phyloP scores from a whole-genome alignment of 805 yeast species.

The Yamadazyma phyllophila region DNA sequence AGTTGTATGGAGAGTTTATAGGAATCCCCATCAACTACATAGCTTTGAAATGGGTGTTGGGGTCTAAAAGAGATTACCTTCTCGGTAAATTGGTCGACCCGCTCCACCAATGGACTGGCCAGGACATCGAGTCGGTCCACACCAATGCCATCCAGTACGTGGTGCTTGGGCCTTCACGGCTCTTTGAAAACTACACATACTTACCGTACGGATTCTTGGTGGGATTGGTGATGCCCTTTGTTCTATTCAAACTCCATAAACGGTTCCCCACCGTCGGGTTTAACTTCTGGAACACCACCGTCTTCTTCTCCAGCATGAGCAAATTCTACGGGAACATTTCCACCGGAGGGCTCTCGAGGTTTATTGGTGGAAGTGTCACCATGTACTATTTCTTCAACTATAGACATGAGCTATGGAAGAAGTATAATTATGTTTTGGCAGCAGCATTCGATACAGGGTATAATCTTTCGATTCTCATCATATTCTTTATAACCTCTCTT shows the following conservation, averaged over 20 bases:
- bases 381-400: constrained; percentile 45
- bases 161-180: constrained; percentile 46
- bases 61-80: constrained; percentile 36
- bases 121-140: constrained; percentile 37
- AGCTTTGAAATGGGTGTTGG: constrained; percentile 47
- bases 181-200: constrained; percentile 41
- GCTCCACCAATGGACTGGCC: constrained; percentile 53
- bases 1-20: constrained; percentile 49
- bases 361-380: constrained; percentile 47
- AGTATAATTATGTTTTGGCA: constrained; percentile 47
- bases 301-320: constrained; percentile 47
- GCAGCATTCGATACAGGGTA: constrained; percentile 54
- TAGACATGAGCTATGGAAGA: constrained; percentile 38
- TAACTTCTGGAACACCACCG: constrained; percentile 46
- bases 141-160: constrained; percentile 53
- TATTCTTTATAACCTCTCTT: constrained; percentile 35
- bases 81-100: constrained; percentile 39
- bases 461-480: constrained; percentile 39
- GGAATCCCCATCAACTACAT: constrained; percentile 54
- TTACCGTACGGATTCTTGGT: constrained; percentile 45
- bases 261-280: constrained; percentile 27
- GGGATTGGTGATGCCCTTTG: constrained; percentile 39
- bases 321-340: constrained; percentile 49
- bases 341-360: constrained; percentile 47
- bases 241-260: constrained; percentile 27